These are phyloP conservation scores for Phytophthora nicotianae DNA, from an alignment of 352 stramenopile species.

Conservation along the genomic window DNA sequence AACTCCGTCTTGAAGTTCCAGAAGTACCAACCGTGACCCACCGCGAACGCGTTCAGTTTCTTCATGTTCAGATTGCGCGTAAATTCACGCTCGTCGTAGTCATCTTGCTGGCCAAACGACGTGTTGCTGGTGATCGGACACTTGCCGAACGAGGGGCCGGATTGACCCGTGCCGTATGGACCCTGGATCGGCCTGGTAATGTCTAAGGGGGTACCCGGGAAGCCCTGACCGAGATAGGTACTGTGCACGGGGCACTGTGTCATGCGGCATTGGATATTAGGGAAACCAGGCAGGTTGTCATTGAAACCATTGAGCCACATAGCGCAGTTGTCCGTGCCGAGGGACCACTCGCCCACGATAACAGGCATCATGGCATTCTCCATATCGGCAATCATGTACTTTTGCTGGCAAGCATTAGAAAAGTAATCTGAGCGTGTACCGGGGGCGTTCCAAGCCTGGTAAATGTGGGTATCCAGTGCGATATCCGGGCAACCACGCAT, in stretches of 20 bases:
- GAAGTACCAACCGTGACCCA: constrained; percentile 95
- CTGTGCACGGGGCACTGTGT: constrained; percentile 79
- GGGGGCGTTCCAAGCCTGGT: constrained; percentile 89
- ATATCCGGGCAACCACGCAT: constrained; percentile 91
- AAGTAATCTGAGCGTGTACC: constrained; percentile 85
- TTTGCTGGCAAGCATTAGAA: constrained; percentile 90
- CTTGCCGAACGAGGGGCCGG: constrained; percentile 87
- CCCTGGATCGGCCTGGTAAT: constrained; percentile 86
- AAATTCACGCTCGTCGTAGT: constrained; percentile 76
- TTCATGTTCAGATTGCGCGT: constrained; percentile 89
- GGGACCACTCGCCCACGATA: constrained; percentile 95
- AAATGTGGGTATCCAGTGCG: constrained; percentile 96
- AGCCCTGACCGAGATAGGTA: constrained; percentile 89
- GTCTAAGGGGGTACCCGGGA: constrained; percentile 91
- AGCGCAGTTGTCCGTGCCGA: constrained; percentile 84
- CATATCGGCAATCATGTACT: constrained; percentile 89
- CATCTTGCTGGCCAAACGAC: constrained; percentile 79
- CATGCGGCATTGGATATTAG: constrained; percentile 90
- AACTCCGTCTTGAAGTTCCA: constrained; percentile 96
- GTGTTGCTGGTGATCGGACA: constrained; percentile 90
- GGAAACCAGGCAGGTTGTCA: constrained; percentile 56
- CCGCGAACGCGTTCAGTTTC: constrained; percentile 91
- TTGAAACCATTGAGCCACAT: constrained; percentile 89
- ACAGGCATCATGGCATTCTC: constrained; percentile 93
- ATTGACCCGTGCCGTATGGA: constrained; percentile 80